These are phyloP conservation scores for Oryza coarctata DNA, from an alignment of 176 grass and related monocot genomes.

Conservation along the genomic window DNA sequence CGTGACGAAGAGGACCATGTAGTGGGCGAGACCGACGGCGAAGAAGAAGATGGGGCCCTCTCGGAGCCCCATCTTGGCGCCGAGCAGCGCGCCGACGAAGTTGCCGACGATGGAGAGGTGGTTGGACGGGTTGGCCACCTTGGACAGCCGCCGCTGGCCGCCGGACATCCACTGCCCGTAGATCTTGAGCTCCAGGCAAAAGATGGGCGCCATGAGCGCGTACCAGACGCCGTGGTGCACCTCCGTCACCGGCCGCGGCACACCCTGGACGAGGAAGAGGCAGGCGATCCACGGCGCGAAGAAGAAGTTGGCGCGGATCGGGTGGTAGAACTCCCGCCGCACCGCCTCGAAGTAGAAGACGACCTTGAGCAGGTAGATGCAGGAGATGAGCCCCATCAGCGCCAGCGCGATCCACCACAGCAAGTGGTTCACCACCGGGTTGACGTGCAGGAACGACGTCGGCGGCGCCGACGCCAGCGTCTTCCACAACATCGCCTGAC, in stretches of 20 bases:
- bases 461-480: conserved; percentile 55
- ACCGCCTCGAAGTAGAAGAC: conserved; percentile 95
- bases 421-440: conserved; percentile 44
- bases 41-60: conserved; percentile 93
- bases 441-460: conserved; percentile 66
- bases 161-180: conserved; percentile 99
- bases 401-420: conserved; percentile 70
- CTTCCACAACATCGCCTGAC: conserved; percentile 94
- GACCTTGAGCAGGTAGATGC: conserved; percentile 75
- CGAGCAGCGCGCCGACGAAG: conserved; percentile 86
- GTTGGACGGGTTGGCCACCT: conserved; percentile 92
- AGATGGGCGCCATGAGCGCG: conserved; percentile 79
- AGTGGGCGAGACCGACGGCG: conserved; percentile 84
- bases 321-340: conserved; percentile 88
- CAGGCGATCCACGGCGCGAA: conserved; percentile 90
- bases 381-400: conserved; percentile 48
- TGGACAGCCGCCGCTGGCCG: conserved; percentile 63
- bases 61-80: conserved; percentile 68
- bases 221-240: conserved; percentile 62
- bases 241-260: conserved; percentile 37
- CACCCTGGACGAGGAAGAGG: conserved; percentile 64
- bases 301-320: conserved; percentile 92
- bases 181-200: conserved; percentile 89
- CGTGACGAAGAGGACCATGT: conserved; percentile 94
- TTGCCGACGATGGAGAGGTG: conserved; percentile 91